A percentile compares a stretch with the other conserved stretches of the same genome.
Conservation (phyloP, 768 basidiomycete species). For the Russula sp. region DNA sequence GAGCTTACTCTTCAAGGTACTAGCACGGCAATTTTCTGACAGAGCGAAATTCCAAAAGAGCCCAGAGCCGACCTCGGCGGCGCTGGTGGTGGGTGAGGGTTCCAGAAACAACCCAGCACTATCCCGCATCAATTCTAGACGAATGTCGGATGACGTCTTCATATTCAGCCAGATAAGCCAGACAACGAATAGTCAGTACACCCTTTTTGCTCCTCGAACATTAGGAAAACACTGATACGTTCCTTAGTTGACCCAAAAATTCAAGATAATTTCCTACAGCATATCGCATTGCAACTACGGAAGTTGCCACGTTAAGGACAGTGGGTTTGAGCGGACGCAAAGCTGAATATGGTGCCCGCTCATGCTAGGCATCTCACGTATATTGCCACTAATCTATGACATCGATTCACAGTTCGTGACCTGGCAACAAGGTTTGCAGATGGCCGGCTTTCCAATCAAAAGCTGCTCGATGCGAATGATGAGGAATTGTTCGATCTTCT, state of each 20-base stretch:
- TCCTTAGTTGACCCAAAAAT: slow-evolving; percentile 16
- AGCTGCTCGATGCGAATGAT: slow-evolving; percentile 66
- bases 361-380: background rate
- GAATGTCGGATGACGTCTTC: background rate
- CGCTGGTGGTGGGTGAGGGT: background rate
- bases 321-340: slow-evolving; percentile 85
- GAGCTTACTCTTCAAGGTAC: background rate
- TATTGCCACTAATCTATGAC: background rate
- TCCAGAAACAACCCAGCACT: background rate
- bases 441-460: slow-evolving; percentile 71
- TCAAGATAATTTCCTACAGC: slow-evolving; percentile 58
- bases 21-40: background rate
- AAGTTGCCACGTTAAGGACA: slow-evolving; percentile 55
- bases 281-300: slow-evolving; percentile 58
- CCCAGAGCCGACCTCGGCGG: background rate
- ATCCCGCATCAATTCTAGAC: background rate
- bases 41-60: background rate
- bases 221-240: background rate
- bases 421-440: slow-evolving; percentile 78
- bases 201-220: background rate
- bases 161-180: slow-evolving; percentile 70
- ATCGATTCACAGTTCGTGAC: slow-evolving; percentile 56
- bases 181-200: slow-evolving; percentile 48
- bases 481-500: slow-evolving; percentile 75
- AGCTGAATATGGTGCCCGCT: slow-evolving; percentile 74